Evolutionary conservation across 2,329 filamentous ascomycete genomes (phyloP), one percentile per base, ranked within the genome.

Genomic region (Emergomyces orientalis): DNA sequence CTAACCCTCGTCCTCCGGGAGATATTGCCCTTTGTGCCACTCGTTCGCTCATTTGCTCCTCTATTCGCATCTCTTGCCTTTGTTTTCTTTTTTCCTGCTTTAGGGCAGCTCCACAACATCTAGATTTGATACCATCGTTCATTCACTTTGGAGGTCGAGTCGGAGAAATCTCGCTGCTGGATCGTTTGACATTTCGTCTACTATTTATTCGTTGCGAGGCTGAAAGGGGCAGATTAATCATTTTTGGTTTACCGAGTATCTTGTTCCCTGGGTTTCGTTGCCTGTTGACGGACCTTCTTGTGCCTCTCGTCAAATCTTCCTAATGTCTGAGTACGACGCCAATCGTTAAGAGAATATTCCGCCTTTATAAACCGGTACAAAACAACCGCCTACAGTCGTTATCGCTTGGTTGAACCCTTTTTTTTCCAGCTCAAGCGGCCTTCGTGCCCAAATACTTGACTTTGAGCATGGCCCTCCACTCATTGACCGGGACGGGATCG

Each of bases 401-500:
- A 54, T 60, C 37, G 32, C 45, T 39, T 49, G 59, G 47, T 47
- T 47, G 34, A 9, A 43, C 27, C 3, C 25, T 51, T 57, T 34
- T 25, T n/a, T 37, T 22, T 55, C 34, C 6, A 27, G 43, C 22
- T 19, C 14, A 41, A 14, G 34, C 19, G 52, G 47, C 39, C 52
- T 22, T 60, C 13, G 55, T 22, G 43, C 55, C 52, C 47, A 13
- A 14, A 57, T 41, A 59, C 17, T 27, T 52, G 37, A 41, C n/a
- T 27, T 41, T 62, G 56, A 72, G 65, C 60, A 80, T 80, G 78
- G 76, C 74, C 63, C 71, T 72, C 65, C 69, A 71, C 65, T 70
- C 70, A 63, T 70, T 76, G 68, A 73, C 77, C 67, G 77, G 75
- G 68, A 72, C 77, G 67, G 77, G 75, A 69, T 72, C 74, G 72